Evolutionary conservation across 2,329 filamentous ascomycete species (phyloP), one percentile per base, ranked within the genome.

Genomic region (Chalaropsis thielavioides): DNA sequence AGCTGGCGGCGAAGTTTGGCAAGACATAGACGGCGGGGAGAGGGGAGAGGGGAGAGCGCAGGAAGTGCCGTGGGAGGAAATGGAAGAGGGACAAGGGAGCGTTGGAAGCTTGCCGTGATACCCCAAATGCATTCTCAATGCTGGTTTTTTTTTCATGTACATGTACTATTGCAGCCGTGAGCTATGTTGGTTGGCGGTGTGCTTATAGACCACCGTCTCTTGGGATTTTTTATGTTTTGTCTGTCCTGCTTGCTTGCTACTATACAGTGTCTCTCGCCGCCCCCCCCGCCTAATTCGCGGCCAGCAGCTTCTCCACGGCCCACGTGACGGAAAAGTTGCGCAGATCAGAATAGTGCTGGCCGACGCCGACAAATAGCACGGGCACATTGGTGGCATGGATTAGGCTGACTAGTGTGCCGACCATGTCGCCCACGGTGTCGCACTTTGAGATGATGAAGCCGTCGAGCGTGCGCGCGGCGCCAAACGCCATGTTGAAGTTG

Each of bases 401-500:
- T 79, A 99, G 92, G 73, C 90, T 96, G 68, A 99, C 94, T 68
- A 99, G 79, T 2, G 92, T 96, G 70, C 83, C 91, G 54, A 96
- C 91, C 92, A 97, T 97, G 76, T 96, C 92, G n/a, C 94, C 95
- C 44, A 99, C 95, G 0, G 94, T 99, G 77, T 99, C 94, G 74
- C 94, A 97, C 76, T 99, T 99, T 67, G 88, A 92, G 71, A 99
- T 96, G 73, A 99, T 96, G 75, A 99, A 99, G 5, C 94, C 94
- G 75, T 99, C 95, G 44, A 99, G 81, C 35, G 83, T 83, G 66
- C 92, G 81, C 15, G 85, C 86, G 4, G 83, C 80, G 40, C 94
- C 95, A 76, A 99, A 97, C 1, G 90, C 89, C 44, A 87, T 85
- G 73, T 96, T 96, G 79, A 99, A 99, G 77, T 96, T 96, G 71